Conservation (phyloP, 106 monocot species). For the Alisma plantagoaquatica region DNA sequence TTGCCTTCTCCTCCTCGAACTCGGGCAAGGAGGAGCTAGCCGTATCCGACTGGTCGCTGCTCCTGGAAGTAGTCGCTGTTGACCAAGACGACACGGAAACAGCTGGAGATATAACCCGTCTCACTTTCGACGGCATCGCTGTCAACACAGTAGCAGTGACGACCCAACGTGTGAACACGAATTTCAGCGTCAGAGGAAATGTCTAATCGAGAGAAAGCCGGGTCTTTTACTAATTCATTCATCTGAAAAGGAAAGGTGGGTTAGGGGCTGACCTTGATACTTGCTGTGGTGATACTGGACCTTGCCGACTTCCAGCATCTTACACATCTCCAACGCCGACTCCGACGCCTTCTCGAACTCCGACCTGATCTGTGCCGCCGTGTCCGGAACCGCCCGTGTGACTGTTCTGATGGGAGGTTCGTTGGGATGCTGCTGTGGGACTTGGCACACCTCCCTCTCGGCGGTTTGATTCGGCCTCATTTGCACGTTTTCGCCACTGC, state of each 20-base stretch:
- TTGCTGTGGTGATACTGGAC: conserved; percentile 12
- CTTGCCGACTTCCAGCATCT: conserved; percentile 30
- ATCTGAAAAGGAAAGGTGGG: background rate
- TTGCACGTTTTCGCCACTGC: conserved; percentile 2
- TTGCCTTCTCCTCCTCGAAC: conserved; percentile 18
- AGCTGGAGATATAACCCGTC: conserved; percentile 7
- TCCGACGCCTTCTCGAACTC: conserved; percentile 20
- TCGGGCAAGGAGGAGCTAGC: conserved; percentile 1
- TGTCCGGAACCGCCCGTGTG: conserved; percentile 17
- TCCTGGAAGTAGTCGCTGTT: background rate
- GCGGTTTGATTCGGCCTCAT: too few relatives aligned
- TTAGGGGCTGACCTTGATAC: conserved; percentile 13
- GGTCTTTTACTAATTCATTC: background rate
- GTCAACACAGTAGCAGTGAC: background rate
- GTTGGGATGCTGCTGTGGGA: background rate
- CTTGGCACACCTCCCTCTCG: background rate
- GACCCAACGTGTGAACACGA: background rate
- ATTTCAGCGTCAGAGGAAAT: background rate
- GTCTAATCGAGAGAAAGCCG: background rate
- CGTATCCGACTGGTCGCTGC: background rate
- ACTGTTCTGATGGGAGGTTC: background rate
- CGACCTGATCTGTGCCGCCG: conserved; percentile 13
- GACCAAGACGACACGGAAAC: background rate
- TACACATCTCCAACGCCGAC: conserved; percentile 9
- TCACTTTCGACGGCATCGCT: conserved; percentile 17